These are phyloP conservation scores for Groenewaldozyma salmanticensis DNA, from an alignment of 805 yeast genomes.

Conservation along the genomic window DNA sequence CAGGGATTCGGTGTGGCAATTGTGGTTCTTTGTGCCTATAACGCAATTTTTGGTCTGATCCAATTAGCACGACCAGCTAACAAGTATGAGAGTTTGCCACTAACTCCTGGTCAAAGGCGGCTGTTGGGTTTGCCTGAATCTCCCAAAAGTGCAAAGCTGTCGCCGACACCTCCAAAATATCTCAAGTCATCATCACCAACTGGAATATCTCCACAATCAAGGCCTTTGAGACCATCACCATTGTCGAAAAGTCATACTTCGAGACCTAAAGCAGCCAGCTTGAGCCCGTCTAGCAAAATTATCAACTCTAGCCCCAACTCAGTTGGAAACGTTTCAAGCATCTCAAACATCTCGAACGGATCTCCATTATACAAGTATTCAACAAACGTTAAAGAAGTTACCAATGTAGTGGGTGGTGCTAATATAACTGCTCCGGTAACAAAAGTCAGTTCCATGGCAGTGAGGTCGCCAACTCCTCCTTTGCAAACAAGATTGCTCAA, in stretches of 20 bases:
- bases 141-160: slow-evolving; percentile 10
- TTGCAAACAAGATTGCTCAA: too few species aligned
- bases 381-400: neutral
- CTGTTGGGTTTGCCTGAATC: slow-evolving; percentile 22
- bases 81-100: slow-evolving; percentile 20
- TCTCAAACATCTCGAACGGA: neutral
- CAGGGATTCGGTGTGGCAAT: too few species aligned
- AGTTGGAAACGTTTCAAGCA: neutral
- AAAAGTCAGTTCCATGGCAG: too few species aligned
- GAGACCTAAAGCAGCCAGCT: too few species aligned
- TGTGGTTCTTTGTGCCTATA: too few species aligned
- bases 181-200: slow-evolving; percentile 16
- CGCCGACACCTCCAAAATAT: slow-evolving; percentile 20
- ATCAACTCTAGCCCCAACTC: neutral
- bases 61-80: slow-evolving; percentile 12
- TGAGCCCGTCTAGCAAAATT: too few species aligned
- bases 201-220: too few species aligned
- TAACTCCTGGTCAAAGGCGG: slow-evolving; percentile 21
- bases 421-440: neutral
- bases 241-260: slow-evolving; percentile 4
- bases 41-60: slow-evolving; percentile 11
- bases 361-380: neutral
- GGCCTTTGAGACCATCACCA: slow-evolving; percentile 14
- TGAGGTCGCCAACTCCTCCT: too few species aligned
- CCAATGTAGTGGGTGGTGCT: too few species aligned